A percentile compares a stretch with the other conserved stretches of the same genome.
Conservation (phyloP, 1,284 basidiomycete species). For the Cryptococcus sp. region DNA sequence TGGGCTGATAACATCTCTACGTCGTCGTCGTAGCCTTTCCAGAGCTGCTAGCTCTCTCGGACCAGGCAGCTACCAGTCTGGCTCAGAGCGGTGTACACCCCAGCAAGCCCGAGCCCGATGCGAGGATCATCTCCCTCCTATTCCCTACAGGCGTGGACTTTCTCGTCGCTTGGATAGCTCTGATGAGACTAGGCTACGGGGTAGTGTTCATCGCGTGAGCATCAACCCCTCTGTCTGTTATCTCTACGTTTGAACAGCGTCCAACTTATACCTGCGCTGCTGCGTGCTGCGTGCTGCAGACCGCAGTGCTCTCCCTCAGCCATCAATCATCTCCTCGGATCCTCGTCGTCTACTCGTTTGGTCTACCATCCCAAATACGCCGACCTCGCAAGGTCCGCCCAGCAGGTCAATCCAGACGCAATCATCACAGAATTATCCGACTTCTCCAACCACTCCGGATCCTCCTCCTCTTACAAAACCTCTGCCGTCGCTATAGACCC, state of each 20-base stretch:
- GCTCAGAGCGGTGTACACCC: slow-evolving; percentile 8
- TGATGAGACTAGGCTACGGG: slow-evolving; percentile 51
- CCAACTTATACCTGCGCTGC: not conserved
- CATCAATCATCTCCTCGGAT: slow-evolving; percentile 41
- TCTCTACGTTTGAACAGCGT: not conserved
- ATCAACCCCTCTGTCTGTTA: not conserved
- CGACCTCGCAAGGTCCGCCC: slow-evolving; percentile 28
- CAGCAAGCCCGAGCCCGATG: slow-evolving; percentile 10
- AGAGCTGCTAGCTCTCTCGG: slow-evolving; percentile 21
- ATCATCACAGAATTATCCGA: slow-evolving; percentile 3
- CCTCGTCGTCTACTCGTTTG: slow-evolving; percentile 39
- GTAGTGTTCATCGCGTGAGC: slow-evolving; percentile 53
- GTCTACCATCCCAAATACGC: slow-evolving; percentile 46
- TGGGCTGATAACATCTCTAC: not conserved
- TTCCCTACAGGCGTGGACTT: slow-evolving; percentile 54
- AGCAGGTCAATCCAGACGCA: not conserved
- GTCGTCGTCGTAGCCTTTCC: slow-evolving; percentile 11
- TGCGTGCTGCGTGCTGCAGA: slow-evolving; percentile 16
- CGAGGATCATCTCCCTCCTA: slow-evolving; percentile 44
- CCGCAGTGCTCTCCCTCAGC: slow-evolving; percentile 51
- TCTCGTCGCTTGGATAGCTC: slow-evolving; percentile 48
- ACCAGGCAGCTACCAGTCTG: slow-evolving; percentile 3
- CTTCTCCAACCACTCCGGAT: not conserved
- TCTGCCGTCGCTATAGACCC: slow-evolving; percentile 10
- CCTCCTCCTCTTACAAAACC: not conserved